Percentiles rank a stretch among this genome's conserved stretches.
Evolutionary conservation across 2,329 filamentous ascomycete species (phyloP).

Genomic region (Fusarium floridanum): DNA sequence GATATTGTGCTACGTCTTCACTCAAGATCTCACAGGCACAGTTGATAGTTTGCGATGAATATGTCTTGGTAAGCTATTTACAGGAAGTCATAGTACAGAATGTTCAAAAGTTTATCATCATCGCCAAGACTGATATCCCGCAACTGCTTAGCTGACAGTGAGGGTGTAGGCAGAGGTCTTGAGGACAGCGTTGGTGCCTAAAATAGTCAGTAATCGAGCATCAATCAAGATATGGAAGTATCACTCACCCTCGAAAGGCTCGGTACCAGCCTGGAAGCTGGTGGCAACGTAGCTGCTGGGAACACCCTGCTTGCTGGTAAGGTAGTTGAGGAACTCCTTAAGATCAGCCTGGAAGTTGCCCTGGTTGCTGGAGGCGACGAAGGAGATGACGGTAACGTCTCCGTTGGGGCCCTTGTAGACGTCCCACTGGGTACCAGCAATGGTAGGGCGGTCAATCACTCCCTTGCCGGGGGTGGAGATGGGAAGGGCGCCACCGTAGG

Average conservation of each 20-base stretch:
- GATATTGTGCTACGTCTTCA: not conserved
- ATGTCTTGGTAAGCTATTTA: slow-evolving; percentile 1
- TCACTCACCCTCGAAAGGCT: slow-evolving; percentile 64
- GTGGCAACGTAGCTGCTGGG: slow-evolving; percentile 39
- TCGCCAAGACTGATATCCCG: not conserved
- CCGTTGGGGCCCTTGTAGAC: slow-evolving; percentile 73
- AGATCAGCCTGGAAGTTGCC: slow-evolving; percentile 69
- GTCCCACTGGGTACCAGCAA: slow-evolving; percentile 68
- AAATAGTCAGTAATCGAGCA: not conserved
- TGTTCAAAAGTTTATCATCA: not conserved
- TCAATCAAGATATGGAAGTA: fast-evolving
- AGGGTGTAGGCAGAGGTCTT: slow-evolving; percentile 32
- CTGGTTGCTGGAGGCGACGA: slow-evolving; percentile 56
- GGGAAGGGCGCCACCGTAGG: slow-evolving; percentile 69
- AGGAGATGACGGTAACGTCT: slow-evolving; percentile 71
- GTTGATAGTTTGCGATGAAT: not conserved
- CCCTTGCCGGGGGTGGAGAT: slow-evolving; percentile 52
- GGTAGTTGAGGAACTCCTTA: slow-evolving; percentile 68
- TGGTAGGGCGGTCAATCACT: slow-evolving; percentile 57
- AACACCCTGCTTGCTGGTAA: slow-evolving; percentile 60
- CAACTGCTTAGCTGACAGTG: slow-evolving; percentile 26
- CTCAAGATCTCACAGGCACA: not conserved
- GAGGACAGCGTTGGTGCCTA: slow-evolving; percentile 39
- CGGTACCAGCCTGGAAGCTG: slow-evolving; percentile 59
- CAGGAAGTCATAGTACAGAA: not conserved